phyloP scores from a whole-genome alignment of 129 eudicot species.

The Pulicaria dysenterica region DNA sequence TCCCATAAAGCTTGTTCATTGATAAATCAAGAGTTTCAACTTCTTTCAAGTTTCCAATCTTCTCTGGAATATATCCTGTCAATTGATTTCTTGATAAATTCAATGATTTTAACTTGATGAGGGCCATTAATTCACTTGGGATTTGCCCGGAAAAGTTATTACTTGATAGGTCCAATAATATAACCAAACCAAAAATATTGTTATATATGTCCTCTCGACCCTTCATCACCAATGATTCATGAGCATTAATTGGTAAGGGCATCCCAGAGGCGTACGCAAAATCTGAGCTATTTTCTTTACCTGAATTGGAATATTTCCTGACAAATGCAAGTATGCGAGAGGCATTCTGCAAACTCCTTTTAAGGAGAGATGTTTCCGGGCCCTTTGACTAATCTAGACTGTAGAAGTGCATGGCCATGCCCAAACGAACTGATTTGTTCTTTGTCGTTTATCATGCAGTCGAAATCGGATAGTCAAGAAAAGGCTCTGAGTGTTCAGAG shows the following conservation, averaged over 20 bases:
- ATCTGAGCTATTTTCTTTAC: background rate
- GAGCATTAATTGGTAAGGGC: background rate
- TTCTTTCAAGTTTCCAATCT: slow-evolving; percentile 26
- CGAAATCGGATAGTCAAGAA: no score
- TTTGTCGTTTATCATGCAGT: no score
- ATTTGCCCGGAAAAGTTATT: background rate
- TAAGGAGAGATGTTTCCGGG: no score
- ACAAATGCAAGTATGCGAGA: no score
- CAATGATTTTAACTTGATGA: background rate
- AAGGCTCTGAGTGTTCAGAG: no score
- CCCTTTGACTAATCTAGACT: no score
- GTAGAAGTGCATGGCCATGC: no score
- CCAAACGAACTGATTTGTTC: no score
- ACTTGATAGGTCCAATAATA: background rate
- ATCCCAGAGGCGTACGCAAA: no score
- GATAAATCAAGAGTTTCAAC: slow-evolving; percentile 31
- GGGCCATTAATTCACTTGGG: background rate
- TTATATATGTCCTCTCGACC: background rate
- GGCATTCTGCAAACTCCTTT: no score
- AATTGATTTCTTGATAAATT: slow-evolving; percentile 15
- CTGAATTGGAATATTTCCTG: slow-evolving; percentile 1
- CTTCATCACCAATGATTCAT: background rate
- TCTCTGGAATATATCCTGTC: slow-evolving; percentile 27
- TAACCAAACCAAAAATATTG: background rate
- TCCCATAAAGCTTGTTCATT: slow-evolving; percentile 19